Evolutionary conservation across 2,329 filamentous ascomycete species (phyloP), one percentile per base, ranked within the genome.

Genomic region (Magnaporthales sp.): DNA sequence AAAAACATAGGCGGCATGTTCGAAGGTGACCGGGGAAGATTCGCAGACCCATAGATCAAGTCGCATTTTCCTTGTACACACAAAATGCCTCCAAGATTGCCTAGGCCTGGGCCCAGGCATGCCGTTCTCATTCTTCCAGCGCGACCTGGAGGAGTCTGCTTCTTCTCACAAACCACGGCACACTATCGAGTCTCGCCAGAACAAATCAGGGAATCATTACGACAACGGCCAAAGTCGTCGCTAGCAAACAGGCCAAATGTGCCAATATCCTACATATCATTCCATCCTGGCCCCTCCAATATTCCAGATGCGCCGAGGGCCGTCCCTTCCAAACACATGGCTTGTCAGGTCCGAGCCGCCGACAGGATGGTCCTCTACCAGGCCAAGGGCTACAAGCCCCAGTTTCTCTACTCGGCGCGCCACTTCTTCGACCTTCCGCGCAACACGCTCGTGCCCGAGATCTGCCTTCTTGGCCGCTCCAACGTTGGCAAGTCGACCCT

Each of bases 401-500:
- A 65, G 11, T 81, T 84, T 69, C 78, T 86, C 69, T 85, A 84
- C 77, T 81, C 81, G 19, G 82, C 81, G 22, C 78, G 78, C 51
- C 71, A 74, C 61, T 80, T 85, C 69, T 78, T 80, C 66, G 73
- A 83, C 71, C 78, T 87, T 68, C 79, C 78, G 31, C 73, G 79
- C 71, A 87, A 87, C 74, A 80, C 79, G 27, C 78, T 79, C 68
- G 76, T 81, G 4, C 85, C 85, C 61, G 85, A 88, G 70, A 85
- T 96, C 64, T 90, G 91, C 74, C 84, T 96, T 62, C 86, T 96
- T 51, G 92, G 92, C 60, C 92, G 93, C 72, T 93, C 92, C 70
- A 96, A 96, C 74, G 92, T 93, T 58, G 92, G 92, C 73, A 96
- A 96, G 76, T 95, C 91, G 1, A 92, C 91, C 19, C 90, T 96